phyloP scores from a whole-genome alignment of 1,284 basidiomycete species.

The Ganoderma leucocontextum region DNA sequence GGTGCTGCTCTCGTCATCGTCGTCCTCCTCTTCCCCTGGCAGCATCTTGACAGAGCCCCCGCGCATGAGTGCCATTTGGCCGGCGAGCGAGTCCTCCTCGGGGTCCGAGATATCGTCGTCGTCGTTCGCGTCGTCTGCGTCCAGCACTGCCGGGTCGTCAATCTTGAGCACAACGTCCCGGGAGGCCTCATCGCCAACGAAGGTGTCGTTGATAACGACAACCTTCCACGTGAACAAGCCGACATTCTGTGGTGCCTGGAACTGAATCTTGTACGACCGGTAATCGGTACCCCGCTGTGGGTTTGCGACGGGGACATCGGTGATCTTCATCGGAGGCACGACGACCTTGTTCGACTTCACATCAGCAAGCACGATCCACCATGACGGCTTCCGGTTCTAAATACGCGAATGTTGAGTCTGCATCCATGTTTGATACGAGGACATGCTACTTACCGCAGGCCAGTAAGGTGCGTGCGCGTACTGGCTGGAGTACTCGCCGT shows the following conservation, averaged over 20 bases:
- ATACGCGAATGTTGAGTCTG: background rate
- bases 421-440: background rate
- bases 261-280: conserved; percentile 89
- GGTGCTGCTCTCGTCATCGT: conserved; percentile 55
- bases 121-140: conserved; percentile 69
- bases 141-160: conserved; percentile 71
- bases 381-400: conserved; percentile 85
- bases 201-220: conserved; percentile 87
- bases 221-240: conserved; percentile 93
- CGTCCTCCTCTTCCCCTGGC: conserved; percentile 43
- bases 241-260: conserved; percentile 91
- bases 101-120: conserved; percentile 97
- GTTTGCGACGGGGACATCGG: conserved; percentile 79
- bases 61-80: conserved; percentile 98
- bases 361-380: conserved; percentile 93
- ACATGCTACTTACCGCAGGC: conserved; percentile 72
- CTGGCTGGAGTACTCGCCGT: conserved; percentile 53
- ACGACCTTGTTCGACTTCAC: conserved; percentile 90
- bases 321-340: conserved; percentile 88
- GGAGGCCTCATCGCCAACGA: conserved; percentile 83
- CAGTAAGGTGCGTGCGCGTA: conserved; percentile 92
- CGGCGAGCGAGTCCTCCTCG: conserved; percentile 94
- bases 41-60: conserved; percentile 86
- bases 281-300: conserved; percentile 52
- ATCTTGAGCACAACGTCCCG: conserved; percentile 84